Evolutionary conservation across 2,329 filamentous ascomycete genomes (phyloP).

Genomic region (Dothideomycetes sp.): DNA sequence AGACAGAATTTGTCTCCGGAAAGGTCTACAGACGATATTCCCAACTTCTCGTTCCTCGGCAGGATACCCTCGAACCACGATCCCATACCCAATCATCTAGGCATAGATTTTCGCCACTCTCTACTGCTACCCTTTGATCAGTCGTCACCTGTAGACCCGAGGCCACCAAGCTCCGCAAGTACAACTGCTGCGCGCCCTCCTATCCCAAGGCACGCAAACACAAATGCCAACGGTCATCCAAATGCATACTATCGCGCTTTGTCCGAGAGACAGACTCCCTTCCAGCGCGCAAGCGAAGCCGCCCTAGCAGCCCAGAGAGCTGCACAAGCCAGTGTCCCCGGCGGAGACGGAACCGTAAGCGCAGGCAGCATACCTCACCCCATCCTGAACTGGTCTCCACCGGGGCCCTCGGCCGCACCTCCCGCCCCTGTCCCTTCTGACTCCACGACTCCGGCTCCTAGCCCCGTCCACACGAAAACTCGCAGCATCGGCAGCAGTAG

Average conservation of each 20-base stretch:
- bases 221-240: slow-evolving; percentile 7
- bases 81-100: slow-evolving; percentile 1
- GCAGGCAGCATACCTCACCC: slow-evolving; percentile 19
- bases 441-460: too few species aligned
- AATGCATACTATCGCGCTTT: background rate
- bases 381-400: slow-evolving; percentile 23
- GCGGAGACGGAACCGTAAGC: slow-evolving; percentile 6
- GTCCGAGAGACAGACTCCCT: background rate
- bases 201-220: slow-evolving; percentile 8
- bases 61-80: slow-evolving; percentile 1
- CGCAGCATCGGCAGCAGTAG: background rate
- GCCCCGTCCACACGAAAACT: background rate
- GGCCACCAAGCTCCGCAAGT: slow-evolving; percentile 1
- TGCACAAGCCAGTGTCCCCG: background rate
- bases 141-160: background rate
- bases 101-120: slow-evolving; percentile 3
- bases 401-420: slow-evolving; percentile 11
- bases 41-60: slow-evolving; percentile 4
- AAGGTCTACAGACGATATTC: background rate
- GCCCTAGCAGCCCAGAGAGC: slow-evolving; percentile 6
- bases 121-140: slow-evolving; percentile 4
- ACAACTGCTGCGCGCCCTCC: slow-evolving; percentile 1
- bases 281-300: slow-evolving; percentile 7
- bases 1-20: slow-evolving; percentile 1
- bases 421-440: too few species aligned